Evolutionary conservation across 148 eudicot genomes (phyloP), one percentile per base, ranked within the genome.

Genomic region (Silene conica): DNA sequence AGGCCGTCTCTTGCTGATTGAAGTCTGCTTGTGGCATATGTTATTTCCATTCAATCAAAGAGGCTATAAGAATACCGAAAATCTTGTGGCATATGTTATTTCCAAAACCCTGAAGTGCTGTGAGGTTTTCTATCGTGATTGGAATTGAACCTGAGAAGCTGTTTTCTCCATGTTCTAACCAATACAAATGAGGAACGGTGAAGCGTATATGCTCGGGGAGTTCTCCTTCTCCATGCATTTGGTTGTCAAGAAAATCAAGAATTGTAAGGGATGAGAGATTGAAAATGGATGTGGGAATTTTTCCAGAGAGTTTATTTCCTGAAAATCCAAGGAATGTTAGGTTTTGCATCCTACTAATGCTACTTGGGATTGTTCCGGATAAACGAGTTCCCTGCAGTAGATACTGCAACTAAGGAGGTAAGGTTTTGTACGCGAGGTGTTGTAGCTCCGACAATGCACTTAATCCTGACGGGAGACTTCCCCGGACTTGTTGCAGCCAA

Each of bases 101-200:
- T 3, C 52, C 70, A 57, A 82, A 23, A 1, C 0, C 2, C 20
- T 31, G 11, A 6, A 85, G 70, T 1, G 45, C 64, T 8, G 85
- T 79, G 56, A 77, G 77, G 80, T 80, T 82, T 8, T 77, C 54
- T 12, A 82, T 25, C 18, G 81, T 77, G n/a, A 45, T 16, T 4
- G 87, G 85, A 55, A 82, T 8, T 11, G 64, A 18, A 28, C 85
- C 87, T 41, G 69, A 74, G 8, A 85, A 26, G 10, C 52, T 22
- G 62, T 80, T 82, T 1, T 4, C 14, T 3, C 14, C 5, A 1
- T 80, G 12, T 8, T 16, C 10, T 26, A 84, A 3, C 14, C 7
- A 20, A 14, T 4, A 10, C 25, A 82, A 71, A 25, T 58, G 60
- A 63, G 85, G 83, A 21, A 72, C 69, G 13, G 48, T 68, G 70